A percentile compares a stretch with the other conserved stretches of the same genome.
These are phyloP conservation scores for Penicillium egyptiacum DNA, from an alignment of 495 filamentous ascomycete species.

Conservation along the genomic window DNA sequence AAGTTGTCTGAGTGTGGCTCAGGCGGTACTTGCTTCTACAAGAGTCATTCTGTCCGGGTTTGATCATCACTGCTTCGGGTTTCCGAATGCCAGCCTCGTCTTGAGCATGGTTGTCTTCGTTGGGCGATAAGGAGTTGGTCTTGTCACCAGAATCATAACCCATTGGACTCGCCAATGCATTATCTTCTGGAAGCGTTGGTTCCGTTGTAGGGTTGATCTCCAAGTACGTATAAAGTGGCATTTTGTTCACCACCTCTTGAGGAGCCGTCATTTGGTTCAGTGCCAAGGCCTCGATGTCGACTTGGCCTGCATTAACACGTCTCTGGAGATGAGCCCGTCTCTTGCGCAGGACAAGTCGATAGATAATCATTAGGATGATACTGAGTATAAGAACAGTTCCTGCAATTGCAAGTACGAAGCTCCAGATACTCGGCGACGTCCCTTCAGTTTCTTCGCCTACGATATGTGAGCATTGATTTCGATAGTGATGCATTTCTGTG, in stretches of 20 bases:
- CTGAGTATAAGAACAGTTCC: constrained; percentile 68
- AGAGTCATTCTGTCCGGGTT: not conserved
- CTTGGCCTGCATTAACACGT: constrained; percentile 70
- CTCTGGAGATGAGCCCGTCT: constrained; percentile 63
- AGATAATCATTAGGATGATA: constrained; percentile 61
- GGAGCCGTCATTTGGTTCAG: constrained; percentile 76
- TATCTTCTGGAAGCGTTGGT: constrained; percentile 14
- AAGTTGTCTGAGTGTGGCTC: constrained; percentile 55
- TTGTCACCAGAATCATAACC: constrained; percentile 13
- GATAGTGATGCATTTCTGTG: constrained; percentile 18
- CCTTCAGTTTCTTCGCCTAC: constrained; percentile 25
- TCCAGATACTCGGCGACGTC: constrained; percentile 67
- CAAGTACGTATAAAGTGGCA: constrained; percentile 74
- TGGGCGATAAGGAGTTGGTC: not conserved
- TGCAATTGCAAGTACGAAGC: constrained; percentile 78
- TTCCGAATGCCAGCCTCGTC: constrained; percentile 13
- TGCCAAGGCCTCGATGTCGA: constrained; percentile 77
- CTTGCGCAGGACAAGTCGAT: constrained; percentile 71
- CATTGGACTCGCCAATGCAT: constrained; percentile 5
- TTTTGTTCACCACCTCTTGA: constrained; percentile 59
- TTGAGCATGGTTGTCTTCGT: constrained; percentile 3
- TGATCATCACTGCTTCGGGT: constrained; percentile 23
- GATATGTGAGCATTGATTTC: constrained; percentile 1
- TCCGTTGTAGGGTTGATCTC: constrained; percentile 33
- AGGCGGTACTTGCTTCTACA: constrained; percentile 20